Percentiles rank a stretch among this genome's conserved stretches.
phyloP scores from a whole-genome alignment of 2,329 filamentous ascomycete genomes.

The Diaporthe velutina region DNA sequence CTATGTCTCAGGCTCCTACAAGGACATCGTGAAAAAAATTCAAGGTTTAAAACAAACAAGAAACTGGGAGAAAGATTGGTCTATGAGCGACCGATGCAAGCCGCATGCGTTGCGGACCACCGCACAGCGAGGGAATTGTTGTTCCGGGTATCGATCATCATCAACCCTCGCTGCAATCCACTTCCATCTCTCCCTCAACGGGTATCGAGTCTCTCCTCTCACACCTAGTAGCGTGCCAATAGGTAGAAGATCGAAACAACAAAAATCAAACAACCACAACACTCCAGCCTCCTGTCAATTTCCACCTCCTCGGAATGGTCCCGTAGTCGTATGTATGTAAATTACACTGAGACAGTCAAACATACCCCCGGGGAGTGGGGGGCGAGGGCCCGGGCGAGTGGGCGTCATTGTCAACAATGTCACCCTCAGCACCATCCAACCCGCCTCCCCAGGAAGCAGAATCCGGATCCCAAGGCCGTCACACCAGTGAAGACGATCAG shows the following conservation, averaged over 20 bases:
- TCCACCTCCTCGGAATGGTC: neutral
- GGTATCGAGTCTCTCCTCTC: neutral
- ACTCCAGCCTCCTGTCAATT: neutral
- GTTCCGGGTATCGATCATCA: conserved; percentile 29
- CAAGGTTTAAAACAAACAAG: neutral
- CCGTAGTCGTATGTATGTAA: conserved; percentile 12
- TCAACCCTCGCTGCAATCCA: neutral
- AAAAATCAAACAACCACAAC: neutral
- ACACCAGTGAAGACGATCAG: conserved; percentile 70
- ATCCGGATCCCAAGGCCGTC: conserved; percentile 62
- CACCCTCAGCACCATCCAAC: conserved; percentile 49
- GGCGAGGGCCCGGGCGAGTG: neutral
- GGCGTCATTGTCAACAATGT: neutral
- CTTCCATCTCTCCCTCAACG: neutral
- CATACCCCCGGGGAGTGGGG: neutral
- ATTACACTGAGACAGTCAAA: conserved; percentile 9
- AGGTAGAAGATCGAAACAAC: neutral
- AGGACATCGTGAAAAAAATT: neutral
- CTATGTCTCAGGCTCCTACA: conserved; percentile 24
- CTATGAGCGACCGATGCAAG: conserved; percentile 32
- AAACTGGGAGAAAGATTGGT: conserved; percentile 2
- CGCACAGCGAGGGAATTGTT: conserved; percentile 13
- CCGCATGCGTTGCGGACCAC: conserved; percentile 20
- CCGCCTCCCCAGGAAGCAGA: conserved; percentile 57
- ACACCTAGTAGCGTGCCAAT: neutral